Conservation (phyloP, 106 monocot genomes). For the Dendrobium catenatum region DNA sequence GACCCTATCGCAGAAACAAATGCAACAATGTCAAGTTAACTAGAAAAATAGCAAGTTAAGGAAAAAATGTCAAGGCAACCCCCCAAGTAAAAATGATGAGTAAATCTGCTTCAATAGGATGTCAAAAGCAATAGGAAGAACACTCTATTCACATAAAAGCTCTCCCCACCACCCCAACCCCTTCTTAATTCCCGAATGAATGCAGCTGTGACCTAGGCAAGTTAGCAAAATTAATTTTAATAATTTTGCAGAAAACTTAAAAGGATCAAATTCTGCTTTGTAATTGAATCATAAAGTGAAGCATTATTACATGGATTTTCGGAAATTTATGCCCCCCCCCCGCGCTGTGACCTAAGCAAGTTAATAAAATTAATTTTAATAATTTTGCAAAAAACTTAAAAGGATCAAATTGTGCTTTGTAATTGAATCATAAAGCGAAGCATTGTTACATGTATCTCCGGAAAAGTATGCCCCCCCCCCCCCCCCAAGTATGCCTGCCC, state of each 20-base stretch:
- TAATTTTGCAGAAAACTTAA: background rate
- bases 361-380: background rate
- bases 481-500: background rate
- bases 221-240: background rate
- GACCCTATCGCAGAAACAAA: conserved; percentile 23
- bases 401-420: background rate
- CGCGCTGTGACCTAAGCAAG: background rate
- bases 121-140: background rate
- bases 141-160: background rate
- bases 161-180: background rate
- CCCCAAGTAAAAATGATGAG: too few species aligned
- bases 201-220: background rate
- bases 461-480: background rate
- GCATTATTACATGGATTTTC: background rate
- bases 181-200: background rate
- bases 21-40: background rate
- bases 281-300: background rate
- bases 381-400: background rate
- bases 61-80: too few species aligned
- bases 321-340: background rate
- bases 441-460: background rate
- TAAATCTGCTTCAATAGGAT: too few species aligned
- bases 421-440: background rate
- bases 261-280: background rate
- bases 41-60: too few species aligned